A percentile compares a stretch with the other conserved stretches of the same genome.
These are phyloP conservation scores for Arthrobotrys pseudoclavata DNA, from an alignment of 2,329 filamentous ascomycete species.

Conservation along the genomic window DNA sequence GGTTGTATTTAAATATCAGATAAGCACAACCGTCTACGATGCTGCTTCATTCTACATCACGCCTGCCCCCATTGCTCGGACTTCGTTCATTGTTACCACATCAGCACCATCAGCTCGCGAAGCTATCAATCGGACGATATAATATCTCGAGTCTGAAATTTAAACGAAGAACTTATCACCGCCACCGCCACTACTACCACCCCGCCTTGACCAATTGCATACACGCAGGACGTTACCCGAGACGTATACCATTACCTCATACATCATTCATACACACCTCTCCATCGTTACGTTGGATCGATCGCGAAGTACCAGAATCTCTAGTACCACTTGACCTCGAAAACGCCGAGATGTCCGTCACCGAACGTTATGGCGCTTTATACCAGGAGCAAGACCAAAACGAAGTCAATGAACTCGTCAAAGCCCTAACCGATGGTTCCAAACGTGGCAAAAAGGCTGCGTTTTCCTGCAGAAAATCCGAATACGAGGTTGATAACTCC, in stretches of 20 bases:
- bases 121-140: conserved; percentile 30
- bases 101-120: conserved; percentile 7
- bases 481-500: conserved; percentile 76
- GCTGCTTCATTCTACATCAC: conserved; percentile 31
- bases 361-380: conserved; percentile 71
- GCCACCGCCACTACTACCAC: background rate
- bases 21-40: conserved; percentile 18
- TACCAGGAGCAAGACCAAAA: conserved; percentile 75
- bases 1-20: conserved; percentile 29
- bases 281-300: conserved; percentile 1
- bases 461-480: conserved; percentile 84
- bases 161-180: background rate
- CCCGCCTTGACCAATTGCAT: conserved; percentile 1
- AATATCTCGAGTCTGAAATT: background rate
- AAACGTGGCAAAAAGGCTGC: conserved; percentile 68
- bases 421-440: conserved; percentile 72
- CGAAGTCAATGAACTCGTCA: conserved; percentile 76
- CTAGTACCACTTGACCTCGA: conserved; percentile 68
- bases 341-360: conserved; percentile 65
- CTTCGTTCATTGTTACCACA: conserved; percentile 24
- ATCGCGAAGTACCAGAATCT: conserved; percentile 31
- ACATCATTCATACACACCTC: conserved; percentile 32
- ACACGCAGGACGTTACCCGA: conserved; percentile 4
- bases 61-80: conserved; percentile 14
- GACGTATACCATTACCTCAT: conserved; percentile 2